Base-by-base conservation (phyloP, 768 basidiomycete species). In the Rhodocollybia butyracea region DNA sequence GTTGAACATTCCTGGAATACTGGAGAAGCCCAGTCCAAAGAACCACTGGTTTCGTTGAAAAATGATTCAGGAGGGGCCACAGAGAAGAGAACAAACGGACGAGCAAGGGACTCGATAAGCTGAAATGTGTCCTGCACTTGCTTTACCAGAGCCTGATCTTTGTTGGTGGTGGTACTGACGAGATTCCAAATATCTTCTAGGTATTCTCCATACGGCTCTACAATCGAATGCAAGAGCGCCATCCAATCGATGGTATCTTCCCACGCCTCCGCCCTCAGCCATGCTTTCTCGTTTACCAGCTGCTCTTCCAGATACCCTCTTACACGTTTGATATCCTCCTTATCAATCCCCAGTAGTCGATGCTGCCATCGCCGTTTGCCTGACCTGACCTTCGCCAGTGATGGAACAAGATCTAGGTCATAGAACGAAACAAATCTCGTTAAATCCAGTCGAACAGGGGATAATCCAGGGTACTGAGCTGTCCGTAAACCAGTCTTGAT, bases 401-500 rank as follows among this genome's bases (percentile, higher is more conserved):
- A 72, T 1, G 72, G 70, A 39, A 71, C 73, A 5, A 74, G 63
- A 0, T 46, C 52, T 2, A 65, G 64, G 57, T 80, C 77, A 57
- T 77, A 80, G 50, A 80, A 74, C 0, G 77, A 75, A 13, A 79
- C 58, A 13, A 75, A 53, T 12, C 73, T 66, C 3, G 74, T 59
- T 40, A 74, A 68, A 61, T 79, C 77, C 24, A 77, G 64, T n/a
- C 66, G 57, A 22, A 77, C 63, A 26, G 77, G 77, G 1, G 68
- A 65, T 30, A 79, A 76, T 26, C 76, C 77, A 0, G 78, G 77
- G 39, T 66, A 72, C 42, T 56, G 59, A 53, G 76, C 73, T 53
- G 76, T 71, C 76, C 73, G 29, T 30, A n/a, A 26, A 30, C 10
- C 29, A 17, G 17, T 22, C 32, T 17, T 12, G 21, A 17, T 21